Evolutionary conservation across 331 rosid species (phyloP), one percentile per base, ranked within the genome.

Genomic region (Malus hybrid): DNA sequence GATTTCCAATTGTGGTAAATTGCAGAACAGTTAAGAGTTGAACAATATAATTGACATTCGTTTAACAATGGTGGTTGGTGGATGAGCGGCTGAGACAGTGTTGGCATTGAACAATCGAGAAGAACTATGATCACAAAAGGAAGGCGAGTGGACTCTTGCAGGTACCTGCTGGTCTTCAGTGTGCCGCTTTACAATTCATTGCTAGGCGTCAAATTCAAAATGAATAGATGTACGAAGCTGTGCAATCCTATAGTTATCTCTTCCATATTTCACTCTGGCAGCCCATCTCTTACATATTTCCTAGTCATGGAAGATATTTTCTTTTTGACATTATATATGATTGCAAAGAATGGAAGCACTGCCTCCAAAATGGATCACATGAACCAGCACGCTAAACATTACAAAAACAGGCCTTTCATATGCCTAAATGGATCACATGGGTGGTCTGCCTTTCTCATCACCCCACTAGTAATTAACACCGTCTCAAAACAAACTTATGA

Each of bases 281-380:
- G 44, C 12, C 44, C 12, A 8, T 9, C 44, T 39, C 2, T 39
- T 39, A 22, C 0, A 22, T 22, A 22, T 42, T 70, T 70, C 74
- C 3, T 19, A 15, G 27, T 60, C 59, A 39, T 16, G 57, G 44
- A 39, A 31, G 27, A 32, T 73, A 2, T 60, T 48, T 60, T 60
- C 2, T 56, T 20, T 14, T 67, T 61, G 24, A 7, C 69, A 4
- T 59, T 59, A 46, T 59, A 73, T 14, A 65, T 57, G 57, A 73
- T 65, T 54, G 60, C 74, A 67, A 66, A 79, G 79, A 70, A 73
- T 67, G 83, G 79, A 67, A 79, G 79, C 69, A 79, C 75, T 20
- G 79, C 79, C 66, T 72, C 66, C 27, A 70, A 48, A 46, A 36
- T 36, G 42, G 10, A 2, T 7, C 39, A 34, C 2, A 34, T 34